phyloP scores from a whole-genome alignment of 108 stramenopile genomes.

The Nitzschia sp. region DNA sequence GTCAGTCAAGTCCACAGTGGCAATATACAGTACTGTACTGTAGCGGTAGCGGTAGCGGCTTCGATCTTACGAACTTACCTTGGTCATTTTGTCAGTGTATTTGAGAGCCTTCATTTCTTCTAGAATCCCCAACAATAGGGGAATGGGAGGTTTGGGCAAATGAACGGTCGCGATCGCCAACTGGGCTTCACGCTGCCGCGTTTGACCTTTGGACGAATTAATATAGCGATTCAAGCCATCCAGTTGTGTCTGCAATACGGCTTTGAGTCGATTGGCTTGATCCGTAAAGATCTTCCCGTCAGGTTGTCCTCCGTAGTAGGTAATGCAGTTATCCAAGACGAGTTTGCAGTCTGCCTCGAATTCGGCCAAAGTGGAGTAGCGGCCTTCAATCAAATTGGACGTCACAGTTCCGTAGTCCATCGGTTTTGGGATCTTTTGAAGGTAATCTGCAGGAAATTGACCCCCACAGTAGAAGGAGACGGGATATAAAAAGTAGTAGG shows the following conservation, averaged over 20 bases:
- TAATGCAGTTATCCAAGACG: conserved; percentile 67
- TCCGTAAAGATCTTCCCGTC: conserved; percentile 63
- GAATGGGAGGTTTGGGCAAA: conserved; percentile 59
- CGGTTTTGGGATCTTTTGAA: conserved; percentile 60
- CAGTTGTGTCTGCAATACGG: conserved; percentile 51
- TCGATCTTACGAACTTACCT: too few species aligned
- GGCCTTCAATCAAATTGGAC: conserved; percentile 65
- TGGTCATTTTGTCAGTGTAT: conserved; percentile 79
- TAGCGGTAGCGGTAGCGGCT: too few species aligned
- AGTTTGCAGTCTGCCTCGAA: conserved; percentile 75
- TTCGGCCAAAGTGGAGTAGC: conserved; percentile 48
- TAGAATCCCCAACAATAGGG: conserved; percentile 55
- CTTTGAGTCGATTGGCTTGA: conserved; percentile 63
- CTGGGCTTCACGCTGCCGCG: conserved; percentile 34
- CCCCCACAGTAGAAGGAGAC: conserved; percentile 73
- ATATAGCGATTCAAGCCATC: conserved; percentile 55
- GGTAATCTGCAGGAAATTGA: conserved; percentile 64
- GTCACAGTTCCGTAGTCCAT: conserved; percentile 83
- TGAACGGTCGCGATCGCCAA: conserved; percentile 21
- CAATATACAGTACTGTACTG: too few species aligned
- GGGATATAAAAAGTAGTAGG: conserved; percentile 76
- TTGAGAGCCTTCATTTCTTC: conserved; percentile 54
- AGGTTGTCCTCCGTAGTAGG: conserved; percentile 56
- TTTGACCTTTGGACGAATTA: conserved; percentile 43
- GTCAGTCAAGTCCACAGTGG: not conserved